A percentile compares a stretch with the other conserved stretches of the same genome.
Conservation (phyloP, 2,329 filamentous ascomycete genomes). For the Calonectria pteridis region DNA sequence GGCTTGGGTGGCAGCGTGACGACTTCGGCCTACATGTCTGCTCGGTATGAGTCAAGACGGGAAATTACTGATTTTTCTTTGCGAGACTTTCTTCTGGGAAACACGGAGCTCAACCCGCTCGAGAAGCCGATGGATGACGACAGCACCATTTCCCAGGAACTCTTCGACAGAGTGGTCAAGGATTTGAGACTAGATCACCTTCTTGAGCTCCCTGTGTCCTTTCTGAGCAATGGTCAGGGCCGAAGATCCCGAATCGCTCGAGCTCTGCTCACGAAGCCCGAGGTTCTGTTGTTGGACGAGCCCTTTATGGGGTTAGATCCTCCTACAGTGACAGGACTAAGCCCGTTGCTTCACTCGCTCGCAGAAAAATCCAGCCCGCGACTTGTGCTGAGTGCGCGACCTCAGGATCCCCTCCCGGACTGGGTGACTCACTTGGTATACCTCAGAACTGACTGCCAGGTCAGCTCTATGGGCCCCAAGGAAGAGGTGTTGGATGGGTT, state of each 20-base stretch:
- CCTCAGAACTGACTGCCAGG: conserved; percentile 74
- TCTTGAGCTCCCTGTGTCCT: conserved; percentile 85
- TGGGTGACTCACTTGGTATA: conserved; percentile 92
- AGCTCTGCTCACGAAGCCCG: conserved; percentile 81
- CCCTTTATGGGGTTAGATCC: conserved; percentile 98
- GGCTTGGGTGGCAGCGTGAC: conserved; percentile 65
- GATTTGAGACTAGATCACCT: conserved; percentile 79
- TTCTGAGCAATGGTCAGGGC: conserved; percentile 94
- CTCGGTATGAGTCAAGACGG: conserved; percentile 88
- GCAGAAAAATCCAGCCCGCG: conserved; percentile 76
- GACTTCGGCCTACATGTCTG: conserved; percentile 86
- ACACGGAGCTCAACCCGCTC: conserved; percentile 84
- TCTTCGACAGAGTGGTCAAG: conserved; percentile 72
- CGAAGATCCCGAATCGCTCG: conserved; percentile 89
- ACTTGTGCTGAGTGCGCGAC: conserved; percentile 81
- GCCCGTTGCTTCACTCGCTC: conserved; percentile 75
- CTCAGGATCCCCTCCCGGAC: conserved; percentile 87
- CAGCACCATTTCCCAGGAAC: conserved; percentile 61
- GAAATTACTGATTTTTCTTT: conserved; percentile 92
- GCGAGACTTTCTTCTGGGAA: conserved; percentile 82
- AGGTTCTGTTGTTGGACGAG: conserved; percentile 89
- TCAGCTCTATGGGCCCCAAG: conserved; percentile 76
- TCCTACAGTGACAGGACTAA: conserved; percentile 79
- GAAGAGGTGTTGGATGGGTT: conserved; percentile 69
- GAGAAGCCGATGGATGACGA: conserved; percentile 54